Base-by-base conservation (phyloP, 805 yeast species). In the fission yeast (Schizosaccharomyces pombe) region DNA sequence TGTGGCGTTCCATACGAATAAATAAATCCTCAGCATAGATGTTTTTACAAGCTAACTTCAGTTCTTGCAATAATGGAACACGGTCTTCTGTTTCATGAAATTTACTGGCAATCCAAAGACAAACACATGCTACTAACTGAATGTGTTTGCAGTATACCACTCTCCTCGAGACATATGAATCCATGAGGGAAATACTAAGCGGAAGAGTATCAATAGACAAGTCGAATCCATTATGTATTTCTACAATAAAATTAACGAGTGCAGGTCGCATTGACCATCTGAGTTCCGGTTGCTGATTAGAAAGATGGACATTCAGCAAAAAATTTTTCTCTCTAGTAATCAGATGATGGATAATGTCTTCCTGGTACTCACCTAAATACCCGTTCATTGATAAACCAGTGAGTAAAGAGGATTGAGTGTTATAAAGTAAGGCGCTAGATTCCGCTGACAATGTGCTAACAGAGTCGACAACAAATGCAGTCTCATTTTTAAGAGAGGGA, bases 31-130 rank as follows among this genome's bases (percentile, higher is more conserved):
- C 77, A 57, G 76, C 77, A 62, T 79, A 79, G 9, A 73, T 73
- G 56, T 73, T 73, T 52, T 84, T 83, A 68, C 94, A 83, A 59
- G 83, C 70, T 60, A 74, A 77, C 56, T 81, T 77, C 55, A 85
- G 72, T 62, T 84, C 93, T 32, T 74, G 70, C 54, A 83, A 72
- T 59, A 84, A 75, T 49, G 94, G 94, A 52, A 82, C 76, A 60
- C 85, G 72, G 57, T 78, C 77, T 63, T 91, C 75, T 63, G 79
- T 79, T 57, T 85, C 85, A 61, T 75, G 76, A n/a, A 79, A 73
- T 65, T 89, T 89, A 28, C 95, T 80, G 1, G 95, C 85, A 32
- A 89, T 75, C 96, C 97, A 89, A 34, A 89, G 69, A 57, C 95
- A 85, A 3, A 95, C 85, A 57, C 94, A 82, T 32, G 93, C 85